Conservation (phyloP, 2,329 filamentous ascomycete genomes). For the Neonectria punicea region DNA sequence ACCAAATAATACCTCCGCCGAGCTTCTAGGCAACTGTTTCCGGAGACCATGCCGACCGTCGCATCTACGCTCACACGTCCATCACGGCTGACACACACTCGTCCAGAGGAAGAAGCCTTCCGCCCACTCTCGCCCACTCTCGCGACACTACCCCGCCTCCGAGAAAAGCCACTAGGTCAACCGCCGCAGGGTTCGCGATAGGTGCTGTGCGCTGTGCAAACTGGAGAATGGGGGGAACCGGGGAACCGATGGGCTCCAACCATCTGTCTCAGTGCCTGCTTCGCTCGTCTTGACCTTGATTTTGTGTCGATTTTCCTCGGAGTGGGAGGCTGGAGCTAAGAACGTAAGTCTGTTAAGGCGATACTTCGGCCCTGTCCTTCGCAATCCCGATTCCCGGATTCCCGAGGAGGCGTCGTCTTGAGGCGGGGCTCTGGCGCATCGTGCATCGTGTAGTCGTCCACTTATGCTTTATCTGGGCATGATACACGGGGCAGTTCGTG, state of each 20-base stretch:
- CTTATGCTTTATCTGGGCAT: conserved; percentile 13
- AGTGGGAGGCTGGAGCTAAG: conserved; percentile 8
- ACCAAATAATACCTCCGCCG: conserved; percentile 3
- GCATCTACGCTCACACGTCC: conserved; percentile 23
- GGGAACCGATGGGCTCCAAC: conserved; percentile 11
- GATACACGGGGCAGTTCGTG: conserved; percentile 9
- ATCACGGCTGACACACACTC: conserved; percentile 1
- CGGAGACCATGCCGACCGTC: conserved; percentile 34
- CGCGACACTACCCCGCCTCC: conserved; percentile 22
- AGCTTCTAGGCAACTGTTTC: conserved; percentile 13
- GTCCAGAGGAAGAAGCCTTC: conserved; percentile 7
- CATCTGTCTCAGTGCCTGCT: not conserved
- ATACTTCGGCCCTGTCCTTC: not conserved
- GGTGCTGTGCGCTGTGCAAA: conserved; percentile 14
- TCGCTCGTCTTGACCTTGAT: not conserved
- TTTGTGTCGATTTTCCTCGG: conserved; percentile 6
- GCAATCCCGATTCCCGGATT: conserved; percentile 29
- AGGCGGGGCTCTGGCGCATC: conserved; percentile 14
- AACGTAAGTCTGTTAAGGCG: not conserved
- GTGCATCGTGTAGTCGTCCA: conserved; percentile 3
- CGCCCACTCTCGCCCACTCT: conserved; percentile 19
- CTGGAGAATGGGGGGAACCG: conserved; percentile 16
- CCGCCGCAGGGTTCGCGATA: conserved; percentile 10
- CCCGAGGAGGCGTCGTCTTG: conserved; percentile 10
- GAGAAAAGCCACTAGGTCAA: conserved; percentile 10